phyloP scores from a whole-genome alignment of 768 basidiomycete genomes.

The Mycena indigotica region DNA sequence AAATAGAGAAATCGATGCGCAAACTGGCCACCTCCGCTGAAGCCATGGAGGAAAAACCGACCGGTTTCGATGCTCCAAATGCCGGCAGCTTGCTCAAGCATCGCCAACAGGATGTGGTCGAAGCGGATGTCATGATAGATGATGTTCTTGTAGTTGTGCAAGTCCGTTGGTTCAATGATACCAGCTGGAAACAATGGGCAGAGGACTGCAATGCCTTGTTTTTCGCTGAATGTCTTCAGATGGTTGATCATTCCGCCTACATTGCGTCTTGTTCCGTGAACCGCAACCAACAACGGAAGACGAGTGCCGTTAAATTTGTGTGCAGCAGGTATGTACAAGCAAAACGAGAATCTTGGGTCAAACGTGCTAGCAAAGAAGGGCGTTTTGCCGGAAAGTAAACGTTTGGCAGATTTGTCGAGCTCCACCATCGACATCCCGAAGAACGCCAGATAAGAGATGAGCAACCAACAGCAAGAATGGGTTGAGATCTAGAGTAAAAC shows the following conservation, averaged over 20 bases:
- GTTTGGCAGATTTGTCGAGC: conserved; percentile 7
- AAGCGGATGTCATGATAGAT: conserved; percentile 24
- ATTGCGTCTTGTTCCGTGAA: conserved; percentile 26
- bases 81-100: conserved; percentile 25
- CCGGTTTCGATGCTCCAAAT: conserved; percentile 22
- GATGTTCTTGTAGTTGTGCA: conserved; percentile 25
- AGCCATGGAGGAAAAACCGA: conserved; percentile 26
- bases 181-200: conserved; percentile 28
- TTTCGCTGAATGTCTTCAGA: conserved; percentile 19
- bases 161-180: conserved; percentile 22
- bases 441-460: no score
- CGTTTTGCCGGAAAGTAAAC: conserved; percentile 16
- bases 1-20: conserved; percentile 29
- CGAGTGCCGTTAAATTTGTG: conserved; percentile 4
- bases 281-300: conserved; percentile 22
- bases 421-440: not conserved
- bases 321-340: conserved; percentile 15
- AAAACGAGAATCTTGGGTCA: conserved; percentile 26
- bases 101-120: conserved; percentile 24
- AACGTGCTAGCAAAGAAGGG: conserved; percentile 20
- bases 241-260: conserved; percentile 10
- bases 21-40: conserved; percentile 30
- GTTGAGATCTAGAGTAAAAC: no score
- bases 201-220: conserved; percentile 15
- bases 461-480: no score